A percentile compares a stretch with the other conserved stretches of the same genome.
Evolutionary conservation across 2,329 filamentous ascomycete genomes (phyloP).

Genomic region (Calonectria honghensis): DNA sequence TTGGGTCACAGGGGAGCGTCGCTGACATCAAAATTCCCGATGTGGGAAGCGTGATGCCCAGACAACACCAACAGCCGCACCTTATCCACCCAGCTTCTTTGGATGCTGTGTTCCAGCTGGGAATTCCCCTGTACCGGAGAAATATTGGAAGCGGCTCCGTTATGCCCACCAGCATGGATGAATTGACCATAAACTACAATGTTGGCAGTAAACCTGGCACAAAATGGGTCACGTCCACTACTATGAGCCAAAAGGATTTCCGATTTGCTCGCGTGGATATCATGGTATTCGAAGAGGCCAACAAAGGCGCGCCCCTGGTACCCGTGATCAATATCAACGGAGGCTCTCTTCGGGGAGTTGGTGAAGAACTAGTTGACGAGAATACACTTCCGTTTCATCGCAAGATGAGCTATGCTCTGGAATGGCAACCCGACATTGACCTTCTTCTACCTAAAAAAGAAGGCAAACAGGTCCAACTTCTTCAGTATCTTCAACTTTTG

Average conservation of each 20-base stretch:
- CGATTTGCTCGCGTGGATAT: conserved; percentile 39
- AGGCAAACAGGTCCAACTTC: not conserved
- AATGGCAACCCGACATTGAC: conserved; percentile 40
- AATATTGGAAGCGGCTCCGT: conserved; percentile 40
- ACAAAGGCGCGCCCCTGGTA: conserved; percentile 5
- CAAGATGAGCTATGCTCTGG: conserved; percentile 40
- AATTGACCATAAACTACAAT: conserved; percentile 35
- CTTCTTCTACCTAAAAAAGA: conserved; percentile 14
- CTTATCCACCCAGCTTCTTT: conserved; percentile 61
- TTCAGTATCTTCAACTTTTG: conserved; percentile 35
- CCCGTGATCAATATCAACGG: conserved; percentile 32
- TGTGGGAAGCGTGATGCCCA: conserved; percentile 48
- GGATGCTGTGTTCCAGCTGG: conserved; percentile 58
- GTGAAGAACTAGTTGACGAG: conserved; percentile 36
- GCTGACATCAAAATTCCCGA: conserved; percentile 38
- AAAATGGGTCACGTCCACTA: conserved; percentile 39
- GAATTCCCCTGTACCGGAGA: conserved; percentile 35
- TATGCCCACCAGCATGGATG: conserved; percentile 43
- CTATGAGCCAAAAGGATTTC: conserved; percentile 33
- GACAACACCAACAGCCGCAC: conserved; percentile 52
- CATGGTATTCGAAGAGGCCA: conserved; percentile 37
- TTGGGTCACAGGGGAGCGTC: conserved; percentile 24
- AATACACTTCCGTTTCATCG: conserved; percentile 37
- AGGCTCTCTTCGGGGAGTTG: conserved; percentile 39
- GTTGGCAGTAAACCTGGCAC: conserved; percentile 36